Conservation (phyloP, 352 stramenopile genomes). For the Phytophthora niederhauseri region DNA sequence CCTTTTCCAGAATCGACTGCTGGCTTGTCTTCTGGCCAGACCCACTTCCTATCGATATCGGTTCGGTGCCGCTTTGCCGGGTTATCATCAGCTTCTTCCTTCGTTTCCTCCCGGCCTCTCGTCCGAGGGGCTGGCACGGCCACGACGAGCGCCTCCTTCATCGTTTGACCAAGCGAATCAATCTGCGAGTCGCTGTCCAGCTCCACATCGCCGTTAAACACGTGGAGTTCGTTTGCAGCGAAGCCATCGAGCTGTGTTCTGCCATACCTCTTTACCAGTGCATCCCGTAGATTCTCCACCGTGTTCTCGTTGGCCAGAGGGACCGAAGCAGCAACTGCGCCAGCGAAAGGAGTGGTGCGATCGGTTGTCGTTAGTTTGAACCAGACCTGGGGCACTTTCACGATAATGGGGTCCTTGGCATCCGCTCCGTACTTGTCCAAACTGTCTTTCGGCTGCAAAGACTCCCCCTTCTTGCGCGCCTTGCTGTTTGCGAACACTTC, state of each 20-base stretch:
- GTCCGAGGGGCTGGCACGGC: not conserved
- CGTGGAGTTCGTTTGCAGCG: not conserved
- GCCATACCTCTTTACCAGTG: not conserved
- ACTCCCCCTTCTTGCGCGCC: too few species aligned
- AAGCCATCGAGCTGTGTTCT: not conserved
- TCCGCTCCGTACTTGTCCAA: not conserved
- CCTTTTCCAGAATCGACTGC: not conserved
- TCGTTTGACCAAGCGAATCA: not conserved
- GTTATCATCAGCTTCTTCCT: not conserved
- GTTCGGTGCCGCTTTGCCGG: not conserved
- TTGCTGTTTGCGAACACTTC: not conserved
- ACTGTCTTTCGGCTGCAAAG: not conserved
- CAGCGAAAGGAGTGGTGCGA: not conserved
- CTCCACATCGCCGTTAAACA: not conserved
- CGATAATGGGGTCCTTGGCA: not conserved
- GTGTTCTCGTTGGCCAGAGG: not conserved
- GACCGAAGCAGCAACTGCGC: not conserved
- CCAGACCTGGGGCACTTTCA: not conserved
- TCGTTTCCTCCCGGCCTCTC: not conserved
- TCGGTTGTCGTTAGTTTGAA: not conserved
- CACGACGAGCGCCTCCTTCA: not conserved
- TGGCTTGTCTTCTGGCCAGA: not conserved
- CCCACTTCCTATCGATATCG: not conserved
- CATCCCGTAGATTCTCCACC: not conserved
- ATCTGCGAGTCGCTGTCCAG: not conserved